Evolutionary conservation across 2,329 filamentous ascomycete species (phyloP).

Genomic region (Fusarium camptoceras): DNA sequence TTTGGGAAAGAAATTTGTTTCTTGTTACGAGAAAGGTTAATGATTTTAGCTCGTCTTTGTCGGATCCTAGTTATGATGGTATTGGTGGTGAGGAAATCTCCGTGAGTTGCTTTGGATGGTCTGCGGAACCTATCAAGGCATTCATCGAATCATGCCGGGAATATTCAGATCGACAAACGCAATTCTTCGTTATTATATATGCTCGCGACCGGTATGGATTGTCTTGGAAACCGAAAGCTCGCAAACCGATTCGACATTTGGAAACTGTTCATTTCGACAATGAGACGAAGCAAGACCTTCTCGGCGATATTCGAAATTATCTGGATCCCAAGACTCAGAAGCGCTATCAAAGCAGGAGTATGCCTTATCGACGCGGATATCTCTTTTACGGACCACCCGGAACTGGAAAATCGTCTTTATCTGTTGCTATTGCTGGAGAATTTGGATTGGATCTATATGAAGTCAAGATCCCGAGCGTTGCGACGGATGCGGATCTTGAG

Average conservation of each 20-base stretch:
- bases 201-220: conserved; percentile 59
- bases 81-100: conserved; percentile 60
- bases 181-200: conserved; percentile 64
- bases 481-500: conserved; percentile 62
- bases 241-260: conserved; percentile 61
- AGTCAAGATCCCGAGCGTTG: conserved; percentile 61
- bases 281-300: conserved; percentile 58
- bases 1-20: conserved; percentile 60
- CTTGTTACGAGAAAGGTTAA: conserved; percentile 57
- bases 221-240: conserved; percentile 61
- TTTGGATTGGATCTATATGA: conserved; percentile 64
- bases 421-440: conserved; percentile 63
- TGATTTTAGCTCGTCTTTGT: conserved; percentile 52
- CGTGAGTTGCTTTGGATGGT: conserved; percentile 63
- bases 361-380: conserved; percentile 62
- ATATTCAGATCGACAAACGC: conserved; percentile 59
- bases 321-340: conserved; percentile 60
- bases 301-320: conserved; percentile 64
- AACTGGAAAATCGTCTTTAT: conserved; percentile 69
- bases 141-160: conserved; percentile 61
- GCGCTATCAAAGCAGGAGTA: conserved; percentile 70
- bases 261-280: conserved; percentile 65
- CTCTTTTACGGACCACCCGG: conserved; percentile 73
- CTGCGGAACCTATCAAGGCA: conserved; percentile 60
- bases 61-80: conserved; percentile 59